Evolutionary conservation across 2,329 filamentous ascomycete species (phyloP).

Genomic region (Aspergillus texensis): DNA sequence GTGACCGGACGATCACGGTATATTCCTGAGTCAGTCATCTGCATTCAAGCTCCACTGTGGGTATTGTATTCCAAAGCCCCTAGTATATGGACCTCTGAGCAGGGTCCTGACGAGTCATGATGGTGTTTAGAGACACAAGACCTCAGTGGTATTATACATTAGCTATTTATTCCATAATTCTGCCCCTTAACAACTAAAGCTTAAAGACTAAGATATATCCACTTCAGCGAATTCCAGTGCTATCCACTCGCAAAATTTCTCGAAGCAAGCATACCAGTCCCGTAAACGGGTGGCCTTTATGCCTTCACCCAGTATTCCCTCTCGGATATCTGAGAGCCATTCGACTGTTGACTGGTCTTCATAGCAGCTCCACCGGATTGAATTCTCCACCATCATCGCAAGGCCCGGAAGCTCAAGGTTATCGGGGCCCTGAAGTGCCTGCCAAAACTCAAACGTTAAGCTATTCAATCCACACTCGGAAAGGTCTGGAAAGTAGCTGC

Average conservation of each 20-base stretch:
- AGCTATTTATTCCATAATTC: neutral
- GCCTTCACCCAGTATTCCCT: constrained; percentile 71
- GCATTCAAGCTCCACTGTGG: neutral
- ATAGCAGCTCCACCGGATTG: constrained; percentile 84
- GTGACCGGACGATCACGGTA: neutral
- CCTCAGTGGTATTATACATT: neutral
- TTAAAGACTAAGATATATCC: constrained; percentile 35
- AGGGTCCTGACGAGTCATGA: neutral
- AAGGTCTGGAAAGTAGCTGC: constrained; percentile 89
- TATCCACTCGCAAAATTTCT: constrained; percentile 88
- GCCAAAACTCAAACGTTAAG: constrained; percentile 93
- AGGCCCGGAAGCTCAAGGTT: constrained; percentile 87
- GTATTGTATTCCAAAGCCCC: neutral
- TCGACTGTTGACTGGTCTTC: constrained; percentile 73
- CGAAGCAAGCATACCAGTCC: constrained; percentile 81
- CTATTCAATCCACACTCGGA: constrained; percentile 80
- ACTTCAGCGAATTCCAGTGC: constrained; percentile 71
- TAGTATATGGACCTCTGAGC: neutral
- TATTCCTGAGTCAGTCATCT: neutral
- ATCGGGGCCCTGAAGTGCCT: constrained; percentile 86
- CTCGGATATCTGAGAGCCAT: constrained; percentile 73
- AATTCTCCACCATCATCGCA: constrained; percentile 87
- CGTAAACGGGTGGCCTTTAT: constrained; percentile 72
- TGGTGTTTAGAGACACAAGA: neutral
- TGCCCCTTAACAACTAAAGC: too few species aligned